Percentiles rank a stretch among this genome's conserved stretches.
These are phyloP conservation scores for Coemansia sp. DNA, from an alignment of 192 early-diverging fungal genomes.

Conservation along the genomic window DNA sequence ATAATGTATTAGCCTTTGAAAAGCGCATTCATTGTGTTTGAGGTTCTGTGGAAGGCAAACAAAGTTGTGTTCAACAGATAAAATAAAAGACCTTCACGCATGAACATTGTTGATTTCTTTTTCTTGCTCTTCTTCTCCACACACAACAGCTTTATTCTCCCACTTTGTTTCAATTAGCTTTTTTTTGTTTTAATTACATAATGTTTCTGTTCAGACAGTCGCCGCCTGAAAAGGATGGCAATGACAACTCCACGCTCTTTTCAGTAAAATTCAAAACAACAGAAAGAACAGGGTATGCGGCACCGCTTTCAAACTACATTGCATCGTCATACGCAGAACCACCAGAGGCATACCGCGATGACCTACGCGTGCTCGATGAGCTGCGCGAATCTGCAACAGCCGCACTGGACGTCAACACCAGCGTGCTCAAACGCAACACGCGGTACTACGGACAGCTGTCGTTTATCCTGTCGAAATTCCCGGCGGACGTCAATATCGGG, in stretches of 20 bases:
- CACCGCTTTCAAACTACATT: conserved; percentile 67
- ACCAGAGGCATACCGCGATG: conserved; percentile 81
- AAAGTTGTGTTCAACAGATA: no score
- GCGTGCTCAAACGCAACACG: conserved; percentile 64
- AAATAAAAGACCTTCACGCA: no score
- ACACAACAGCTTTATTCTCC: background rate
- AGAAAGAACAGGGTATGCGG: conserved; percentile 33
- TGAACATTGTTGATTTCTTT: background rate
- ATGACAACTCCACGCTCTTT: conserved; percentile 37
- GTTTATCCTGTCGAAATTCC: conserved; percentile 83
- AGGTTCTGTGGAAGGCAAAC: no score
- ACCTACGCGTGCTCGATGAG: conserved; percentile 80
- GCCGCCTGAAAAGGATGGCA: conserved; percentile 28
- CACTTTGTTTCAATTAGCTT: background rate
- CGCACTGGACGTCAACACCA: conserved; percentile 60
- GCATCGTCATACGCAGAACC: conserved; percentile 80
- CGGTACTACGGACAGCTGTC: conserved; percentile 86
- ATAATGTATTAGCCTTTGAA: no score
- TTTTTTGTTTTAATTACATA: conserved; percentile 1
- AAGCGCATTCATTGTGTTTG: no score
- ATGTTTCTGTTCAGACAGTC: conserved; percentile 43
- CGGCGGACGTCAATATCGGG: conserved; percentile 70
- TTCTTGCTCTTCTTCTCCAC: background rate
- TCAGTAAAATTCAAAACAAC: conserved; percentile 45
- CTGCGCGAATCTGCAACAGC: conserved; percentile 70